phyloP scores from a whole-genome alignment of 306 rosid genomes.

The Gleditsia sinensis region DNA sequence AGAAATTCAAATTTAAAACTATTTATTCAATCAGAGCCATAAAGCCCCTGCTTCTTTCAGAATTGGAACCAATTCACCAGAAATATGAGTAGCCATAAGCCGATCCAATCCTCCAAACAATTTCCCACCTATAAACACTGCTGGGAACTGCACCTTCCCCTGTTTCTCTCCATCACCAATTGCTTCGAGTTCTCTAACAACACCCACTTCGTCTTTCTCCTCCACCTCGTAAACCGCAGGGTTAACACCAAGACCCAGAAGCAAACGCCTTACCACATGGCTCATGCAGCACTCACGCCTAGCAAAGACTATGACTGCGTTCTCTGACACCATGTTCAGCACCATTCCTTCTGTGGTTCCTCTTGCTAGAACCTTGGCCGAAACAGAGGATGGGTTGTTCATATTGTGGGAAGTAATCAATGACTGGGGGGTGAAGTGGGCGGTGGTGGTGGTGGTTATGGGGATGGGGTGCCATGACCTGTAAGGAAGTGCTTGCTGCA shows the following conservation, averaged over 20 bases:
- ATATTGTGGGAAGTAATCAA: background rate
- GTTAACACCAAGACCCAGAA: conserved; percentile 59
- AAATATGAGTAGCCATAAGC: conserved; percentile 69
- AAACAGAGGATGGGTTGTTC: background rate
- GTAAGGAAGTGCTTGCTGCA: conserved; percentile 69
- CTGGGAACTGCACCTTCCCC: conserved; percentile 52
- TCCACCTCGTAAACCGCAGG: conserved; percentile 62
- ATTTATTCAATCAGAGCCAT: conserved; percentile 50
- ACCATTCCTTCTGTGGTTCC: conserved; percentile 1
- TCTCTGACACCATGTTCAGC: conserved; percentile 48
- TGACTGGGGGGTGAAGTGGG: background rate
- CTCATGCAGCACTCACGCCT: conserved; percentile 68
- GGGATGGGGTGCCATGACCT: conserved; percentile 48
- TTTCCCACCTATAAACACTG: conserved; percentile 57
- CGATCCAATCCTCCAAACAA: conserved; percentile 70
- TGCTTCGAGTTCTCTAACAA: conserved; percentile 42
- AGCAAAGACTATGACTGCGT: conserved; percentile 54
- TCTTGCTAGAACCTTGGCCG: background rate
- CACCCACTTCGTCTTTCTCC: conserved; percentile 48
- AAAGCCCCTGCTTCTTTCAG: conserved; percentile 68
- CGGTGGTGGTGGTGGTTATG: background rate
- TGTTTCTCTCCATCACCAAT: background rate
- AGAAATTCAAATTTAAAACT: background rate
- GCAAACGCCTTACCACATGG: conserved; percentile 63
- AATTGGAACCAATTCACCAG: conserved; percentile 68